Base-by-base conservation (phyloP, 176 grass and related monocot species). In the Musa beccarii region DNA sequence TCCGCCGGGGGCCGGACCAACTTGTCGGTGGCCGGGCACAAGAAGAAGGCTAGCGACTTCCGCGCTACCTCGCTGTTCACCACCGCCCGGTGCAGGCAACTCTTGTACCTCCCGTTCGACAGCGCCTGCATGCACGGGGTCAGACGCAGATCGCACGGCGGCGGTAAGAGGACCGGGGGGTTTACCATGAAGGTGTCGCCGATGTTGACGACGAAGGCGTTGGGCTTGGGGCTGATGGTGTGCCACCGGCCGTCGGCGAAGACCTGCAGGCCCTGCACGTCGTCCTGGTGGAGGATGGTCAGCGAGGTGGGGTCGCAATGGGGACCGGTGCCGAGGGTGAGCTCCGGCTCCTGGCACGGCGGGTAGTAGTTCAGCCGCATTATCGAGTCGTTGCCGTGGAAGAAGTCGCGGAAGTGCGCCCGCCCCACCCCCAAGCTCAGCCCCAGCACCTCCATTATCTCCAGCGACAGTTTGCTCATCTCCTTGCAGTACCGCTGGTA, bases 121-220 rank as follows among this genome's bases (percentile, higher is more conserved):
- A 97, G 83, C 76, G 93, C 93, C 85, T 83, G 54, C 63, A 73
- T 22, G 22, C 22, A 22, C 22, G 22, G 22, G 0, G 22, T 22
- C 22, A 22, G 22, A 22, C 22, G 22, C 22, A 22, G 22, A 22
- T 22, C 22, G 22, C 22, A 22, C 22, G 22, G 22, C 22, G 22
- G 22, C 22, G 22, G 22, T 22, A 0, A 22, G 22, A 22, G 22
- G 22, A 22, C 22, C 22, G 22, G 22, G 22, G 22, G 22, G 22
- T 22, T 96, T 75, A 86, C 84, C 89, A 83, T 96, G 89, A 96
- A 96, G 49, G 93, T 96, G 81, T 99, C 90, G n/a, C 90, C 90
- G 56, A 94, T 89, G 78, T 99, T 94, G 49, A 92, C 89, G 1
- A 99, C 90, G 20, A 99, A 81, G 24, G 94, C 82, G 52, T 76